Evolutionary conservation across 345 rosid genomes (phyloP).

Genomic region (Euphorbia pulcherrima): DNA sequence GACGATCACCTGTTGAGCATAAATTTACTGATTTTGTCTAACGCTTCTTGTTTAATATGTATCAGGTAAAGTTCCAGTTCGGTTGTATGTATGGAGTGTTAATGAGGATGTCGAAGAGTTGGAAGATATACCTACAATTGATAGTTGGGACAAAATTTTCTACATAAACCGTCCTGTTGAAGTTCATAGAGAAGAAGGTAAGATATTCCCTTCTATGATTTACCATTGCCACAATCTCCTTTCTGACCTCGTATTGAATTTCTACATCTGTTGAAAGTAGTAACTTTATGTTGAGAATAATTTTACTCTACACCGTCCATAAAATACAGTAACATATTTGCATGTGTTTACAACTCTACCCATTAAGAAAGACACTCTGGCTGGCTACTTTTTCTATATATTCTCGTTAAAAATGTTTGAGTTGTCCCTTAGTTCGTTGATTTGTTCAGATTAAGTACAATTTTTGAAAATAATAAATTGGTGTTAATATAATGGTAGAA

Average conservation of each 20-base stretch:
- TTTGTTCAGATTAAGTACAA: not conserved
- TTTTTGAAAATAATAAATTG: not conserved
- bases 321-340: no score
- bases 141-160: constrained; percentile 78
- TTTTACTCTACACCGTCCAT: not conserved
- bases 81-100: constrained; percentile 59
- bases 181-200: constrained; percentile 68
- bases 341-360: not conserved
- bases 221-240: not conserved
- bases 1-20: not conserved
- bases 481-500: not conserved
- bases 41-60: constrained; percentile 9
- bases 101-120: constrained; percentile 57
- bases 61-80: constrained; percentile 79
- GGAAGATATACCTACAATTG: constrained; percentile 57
- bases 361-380: no score
- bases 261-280: not conserved
- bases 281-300: not conserved
- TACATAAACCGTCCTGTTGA: constrained; percentile 73
- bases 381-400: no score
- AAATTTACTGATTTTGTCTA: not conserved
- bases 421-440: not conserved
- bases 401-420: not conserved
- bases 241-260: not conserved
- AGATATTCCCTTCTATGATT: constrained; percentile 8